phyloP scores from a whole-genome alignment of 2,329 filamentous ascomycete species.

The Ophiocordyceps robertsii region DNA sequence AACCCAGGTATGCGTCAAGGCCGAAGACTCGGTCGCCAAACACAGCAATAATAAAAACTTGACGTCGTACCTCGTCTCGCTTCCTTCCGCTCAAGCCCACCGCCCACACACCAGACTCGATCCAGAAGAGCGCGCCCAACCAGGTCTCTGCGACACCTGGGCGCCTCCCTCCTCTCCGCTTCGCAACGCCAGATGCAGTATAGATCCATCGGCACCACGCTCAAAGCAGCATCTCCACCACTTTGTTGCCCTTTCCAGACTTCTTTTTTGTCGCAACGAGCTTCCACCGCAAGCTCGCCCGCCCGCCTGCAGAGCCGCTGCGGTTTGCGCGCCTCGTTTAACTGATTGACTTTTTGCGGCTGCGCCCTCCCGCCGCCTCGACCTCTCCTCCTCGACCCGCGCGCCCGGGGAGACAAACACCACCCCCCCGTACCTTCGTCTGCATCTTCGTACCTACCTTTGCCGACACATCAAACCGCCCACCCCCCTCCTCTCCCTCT shows the following conservation, averaged over 20 bases:
- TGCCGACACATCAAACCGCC: not conserved
- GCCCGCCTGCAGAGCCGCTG: not conserved
- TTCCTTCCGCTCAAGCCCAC: conserved; percentile 23
- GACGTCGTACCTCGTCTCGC: conserved; percentile 17
- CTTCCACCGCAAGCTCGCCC: not conserved
- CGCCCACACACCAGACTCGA: conserved; percentile 21
- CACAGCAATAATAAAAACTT: conserved; percentile 6
- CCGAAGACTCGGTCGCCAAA: conserved; percentile 4
- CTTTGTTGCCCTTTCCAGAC: conserved; percentile 14
- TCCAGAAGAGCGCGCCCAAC: conserved; percentile 31
- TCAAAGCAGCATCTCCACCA: conserved; percentile 52
- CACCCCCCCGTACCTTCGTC: not conserved
- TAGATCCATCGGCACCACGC: conserved; percentile 52
- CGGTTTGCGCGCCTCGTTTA: not conserved
- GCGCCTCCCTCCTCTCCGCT: conserved; percentile 29
- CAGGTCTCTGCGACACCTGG: conserved; percentile 42
- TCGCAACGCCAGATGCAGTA: conserved; percentile 50
- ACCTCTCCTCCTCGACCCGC: not conserved
- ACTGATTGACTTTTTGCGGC: not conserved
- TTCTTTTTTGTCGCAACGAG: not conserved
- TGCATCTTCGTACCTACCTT: not conserved
- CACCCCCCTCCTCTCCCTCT: not conserved
- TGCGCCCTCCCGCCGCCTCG: not conserved
- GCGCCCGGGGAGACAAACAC: not conserved
- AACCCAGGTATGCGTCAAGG: conserved; percentile 3